Evolutionary conservation across 108 stramenopile species (phyloP).

Genomic region (Cylindrotheca fusiformis): DNA sequence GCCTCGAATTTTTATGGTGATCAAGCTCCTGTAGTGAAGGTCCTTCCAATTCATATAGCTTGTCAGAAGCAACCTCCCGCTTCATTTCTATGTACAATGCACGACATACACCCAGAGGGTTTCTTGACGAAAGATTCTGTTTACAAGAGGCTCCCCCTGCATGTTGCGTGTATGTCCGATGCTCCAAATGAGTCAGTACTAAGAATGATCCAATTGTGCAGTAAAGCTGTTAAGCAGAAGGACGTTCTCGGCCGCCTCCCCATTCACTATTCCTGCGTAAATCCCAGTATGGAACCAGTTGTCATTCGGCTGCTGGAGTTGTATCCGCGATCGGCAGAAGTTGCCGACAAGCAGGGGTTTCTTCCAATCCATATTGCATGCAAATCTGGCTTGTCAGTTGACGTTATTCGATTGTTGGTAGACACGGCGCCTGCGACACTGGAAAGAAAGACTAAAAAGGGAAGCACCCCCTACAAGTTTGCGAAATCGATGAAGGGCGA

Average conservation of each 20-base stretch:
- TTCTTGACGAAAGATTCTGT: background rate
- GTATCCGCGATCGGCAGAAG: conserved; percentile 5
- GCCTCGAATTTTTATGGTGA: background rate
- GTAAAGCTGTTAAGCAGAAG: background rate
- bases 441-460: conserved; percentile 9
- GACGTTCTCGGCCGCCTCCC: conserved; percentile 12
- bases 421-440: conserved; percentile 12
- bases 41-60: background rate
- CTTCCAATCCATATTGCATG: conserved; percentile 25
- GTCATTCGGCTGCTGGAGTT: conserved; percentile 1
- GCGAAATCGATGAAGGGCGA: conserved; percentile 3
- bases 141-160: conserved; percentile 12
- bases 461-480: conserved; percentile 14
- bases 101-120: conserved; percentile 4
- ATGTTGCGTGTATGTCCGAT: conserved; percentile 9
- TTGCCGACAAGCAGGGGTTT: conserved; percentile 13
- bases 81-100: background rate
- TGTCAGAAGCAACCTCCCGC: background rate
- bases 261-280: conserved; percentile 20
- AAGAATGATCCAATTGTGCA: conserved; percentile 4
- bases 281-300: background rate
- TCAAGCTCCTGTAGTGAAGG: background rate
- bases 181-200: background rate
- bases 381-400: conserved; percentile 2
- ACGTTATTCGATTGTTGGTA: conserved; percentile 17